Conservation (phyloP, 768 basidiomycete species). For the Crassisporium funariophilum region DNA sequence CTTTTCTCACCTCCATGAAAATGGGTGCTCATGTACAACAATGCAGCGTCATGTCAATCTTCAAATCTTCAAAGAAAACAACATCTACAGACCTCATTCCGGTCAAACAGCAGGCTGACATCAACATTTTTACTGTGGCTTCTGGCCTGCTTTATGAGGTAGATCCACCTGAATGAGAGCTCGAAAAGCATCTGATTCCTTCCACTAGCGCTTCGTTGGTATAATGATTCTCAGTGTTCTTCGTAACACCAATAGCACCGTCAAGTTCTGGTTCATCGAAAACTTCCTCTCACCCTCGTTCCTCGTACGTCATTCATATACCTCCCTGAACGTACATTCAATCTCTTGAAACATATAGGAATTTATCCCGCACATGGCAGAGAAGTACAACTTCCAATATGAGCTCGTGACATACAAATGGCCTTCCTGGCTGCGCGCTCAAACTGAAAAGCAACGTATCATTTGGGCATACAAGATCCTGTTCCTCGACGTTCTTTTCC, state of each 20-base stretch:
- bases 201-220: constrained; percentile 85
- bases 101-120: constrained; percentile 70
- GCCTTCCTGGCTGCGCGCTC: constrained; percentile 97
- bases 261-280: constrained; percentile 99
- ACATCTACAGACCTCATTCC: constrained; percentile 21
- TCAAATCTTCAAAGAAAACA: constrained; percentile 33
- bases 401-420: constrained; percentile 99
- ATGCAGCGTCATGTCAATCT: constrained; percentile 53
- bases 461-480: constrained; percentile 99
- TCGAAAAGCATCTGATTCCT: constrained; percentile 1
- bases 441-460: constrained; percentile 96
- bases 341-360: constrained; percentile 49
- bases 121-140: constrained; percentile 99
- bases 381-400: constrained; percentile 92
- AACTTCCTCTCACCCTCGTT: constrained; percentile 99
- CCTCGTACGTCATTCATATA: constrained; percentile 54
- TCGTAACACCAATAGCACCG: constrained; percentile 88
- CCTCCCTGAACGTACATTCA: neutral
- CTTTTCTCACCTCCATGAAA: constrained; percentile 1
- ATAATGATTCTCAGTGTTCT: constrained; percentile 99
- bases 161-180: constrained; percentile 9
- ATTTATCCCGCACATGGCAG: constrained; percentile 92
- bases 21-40: too few species aligned
- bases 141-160: constrained; percentile 97
- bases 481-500: constrained; percentile 98